A percentile compares a stretch with the other conserved stretches of the same genome.
Conservation (phyloP, 768 basidiomycete species). For the Macrocybe gigantea region DNA sequence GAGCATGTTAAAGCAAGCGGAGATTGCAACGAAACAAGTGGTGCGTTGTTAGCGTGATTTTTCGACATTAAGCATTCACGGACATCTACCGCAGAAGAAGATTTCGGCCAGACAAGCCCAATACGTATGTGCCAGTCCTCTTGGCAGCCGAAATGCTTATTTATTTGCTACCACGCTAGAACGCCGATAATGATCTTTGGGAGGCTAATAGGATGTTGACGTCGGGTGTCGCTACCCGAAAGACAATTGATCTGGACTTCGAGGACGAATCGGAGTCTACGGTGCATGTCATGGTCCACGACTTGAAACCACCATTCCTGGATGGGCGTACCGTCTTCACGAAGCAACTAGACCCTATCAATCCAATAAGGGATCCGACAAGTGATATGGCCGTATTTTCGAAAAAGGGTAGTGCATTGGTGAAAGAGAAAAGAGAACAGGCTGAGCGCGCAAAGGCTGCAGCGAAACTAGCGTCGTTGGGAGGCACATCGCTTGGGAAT, state of each 20-base stretch:
- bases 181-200: conserved; percentile 98
- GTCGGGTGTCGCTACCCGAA: conserved; percentile 89
- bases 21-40: conserved; percentile 71
- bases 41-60: conserved; percentile 30
- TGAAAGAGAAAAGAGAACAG: conserved; percentile 94
- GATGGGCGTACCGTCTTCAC: conserved; percentile 96
- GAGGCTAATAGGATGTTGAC: conserved; percentile 97
- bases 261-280: conserved; percentile 95
- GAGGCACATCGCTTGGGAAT: conserved; percentile 93
- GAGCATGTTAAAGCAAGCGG: conserved; percentile 57
- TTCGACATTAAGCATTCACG: conserved; percentile 8
- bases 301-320: conserved; percentile 95
- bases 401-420: conserved; percentile 92
- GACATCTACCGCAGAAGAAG: conserved; percentile 50
- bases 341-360: conserved; percentile 94
- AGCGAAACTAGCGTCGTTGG: conserved; percentile 87
- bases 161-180: conserved; percentile 36
- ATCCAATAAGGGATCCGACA: conserved; percentile 89
- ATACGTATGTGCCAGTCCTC: conserved; percentile 55
- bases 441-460: conserved; percentile 95
- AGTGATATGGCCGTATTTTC: conserved; percentile 95
- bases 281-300: conserved; percentile 96
- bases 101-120: conserved; percentile 94
- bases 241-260: conserved; percentile 86
- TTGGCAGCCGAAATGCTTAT: neutral